These are phyloP conservation scores for Beauveria asiatica DNA, from an alignment of 2,329 filamentous ascomycete species.

Conservation along the genomic window DNA sequence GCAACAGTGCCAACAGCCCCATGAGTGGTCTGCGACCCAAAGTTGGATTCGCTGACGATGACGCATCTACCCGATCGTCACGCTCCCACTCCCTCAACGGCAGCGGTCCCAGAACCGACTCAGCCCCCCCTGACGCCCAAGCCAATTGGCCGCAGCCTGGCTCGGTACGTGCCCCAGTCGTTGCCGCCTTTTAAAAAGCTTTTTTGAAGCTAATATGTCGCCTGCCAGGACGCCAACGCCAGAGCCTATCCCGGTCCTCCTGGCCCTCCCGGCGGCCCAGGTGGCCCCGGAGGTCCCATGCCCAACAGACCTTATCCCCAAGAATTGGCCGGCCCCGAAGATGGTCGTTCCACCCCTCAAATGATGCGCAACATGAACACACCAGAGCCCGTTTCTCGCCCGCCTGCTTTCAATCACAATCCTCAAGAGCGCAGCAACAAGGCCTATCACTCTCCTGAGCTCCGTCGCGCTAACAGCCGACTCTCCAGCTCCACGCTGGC, in stretches of 20 bases:
- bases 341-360: background rate
- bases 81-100: constrained; percentile 42
- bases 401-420: constrained; percentile 71
- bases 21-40: constrained; percentile 33
- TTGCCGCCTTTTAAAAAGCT: constrained; percentile 35
- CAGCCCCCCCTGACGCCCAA: constrained; percentile 37
- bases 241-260: constrained; percentile 16
- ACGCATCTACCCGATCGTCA: constrained; percentile 40
- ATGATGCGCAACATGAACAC: constrained; percentile 47
- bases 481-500: constrained; percentile 75
- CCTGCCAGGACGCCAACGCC: constrained; percentile 18
- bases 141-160: constrained; percentile 28
- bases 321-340: background rate
- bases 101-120: constrained; percentile 39
- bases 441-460: constrained; percentile 66
- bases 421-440: constrained; percentile 59
- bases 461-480: constrained; percentile 72
- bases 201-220: constrained; percentile 38
- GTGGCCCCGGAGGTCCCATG: background rate
- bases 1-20: constrained; percentile 50
- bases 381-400: constrained; percentile 67
- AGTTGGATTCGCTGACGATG: constrained; percentile 52
- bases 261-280: constrained; percentile 10
- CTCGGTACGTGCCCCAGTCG: constrained; percentile 22
- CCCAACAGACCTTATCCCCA: constrained; percentile 18